phyloP scores from a whole-genome alignment of 345 rosid genomes.

The Euphorbia tirucalli region DNA sequence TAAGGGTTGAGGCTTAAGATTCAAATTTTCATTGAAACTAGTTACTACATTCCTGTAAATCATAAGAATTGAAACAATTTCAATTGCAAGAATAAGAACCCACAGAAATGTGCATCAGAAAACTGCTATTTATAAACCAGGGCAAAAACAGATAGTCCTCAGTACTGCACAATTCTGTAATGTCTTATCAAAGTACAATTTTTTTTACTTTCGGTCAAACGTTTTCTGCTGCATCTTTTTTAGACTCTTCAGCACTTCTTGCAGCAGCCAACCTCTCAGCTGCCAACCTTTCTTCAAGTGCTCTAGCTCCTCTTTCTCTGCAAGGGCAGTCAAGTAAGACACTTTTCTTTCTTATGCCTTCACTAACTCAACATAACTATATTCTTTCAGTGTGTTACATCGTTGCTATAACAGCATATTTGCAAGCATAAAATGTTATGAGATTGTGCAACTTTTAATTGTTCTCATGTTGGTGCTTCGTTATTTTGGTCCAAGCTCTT shows the following conservation, averaged over 20 bases:
- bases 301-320: conserved; percentile 99
- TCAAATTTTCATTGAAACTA: too few relatives aligned
- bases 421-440: neutral
- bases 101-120: conserved; percentile 19
- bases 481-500: neutral
- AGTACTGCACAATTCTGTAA: conserved; percentile 25
- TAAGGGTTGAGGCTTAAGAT: too few relatives aligned
- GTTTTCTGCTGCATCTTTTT: conserved; percentile 54
- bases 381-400: neutral
- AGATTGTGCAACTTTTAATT: neutral
- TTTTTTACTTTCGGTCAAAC: conserved; percentile 40
- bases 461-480: neutral
- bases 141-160: conserved; percentile 12
- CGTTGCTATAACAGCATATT: too few relatives aligned
- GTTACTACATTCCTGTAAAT: too few relatives aligned
- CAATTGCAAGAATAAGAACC: conserved; percentile 5
- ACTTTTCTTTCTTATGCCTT: neutral
- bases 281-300: conserved; percentile 91
- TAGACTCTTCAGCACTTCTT: conserved; percentile 48
- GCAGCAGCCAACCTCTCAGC: conserved; percentile 65
- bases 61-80: neutral
- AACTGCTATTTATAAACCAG: conserved; percentile 27
- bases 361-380: neutral
- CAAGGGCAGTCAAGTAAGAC: conserved; percentile 13
- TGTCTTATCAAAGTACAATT: conserved; percentile 14